phyloP scores from a whole-genome alignment of 208 protist genomes.

The Leishmania martiniquensis region DNA sequence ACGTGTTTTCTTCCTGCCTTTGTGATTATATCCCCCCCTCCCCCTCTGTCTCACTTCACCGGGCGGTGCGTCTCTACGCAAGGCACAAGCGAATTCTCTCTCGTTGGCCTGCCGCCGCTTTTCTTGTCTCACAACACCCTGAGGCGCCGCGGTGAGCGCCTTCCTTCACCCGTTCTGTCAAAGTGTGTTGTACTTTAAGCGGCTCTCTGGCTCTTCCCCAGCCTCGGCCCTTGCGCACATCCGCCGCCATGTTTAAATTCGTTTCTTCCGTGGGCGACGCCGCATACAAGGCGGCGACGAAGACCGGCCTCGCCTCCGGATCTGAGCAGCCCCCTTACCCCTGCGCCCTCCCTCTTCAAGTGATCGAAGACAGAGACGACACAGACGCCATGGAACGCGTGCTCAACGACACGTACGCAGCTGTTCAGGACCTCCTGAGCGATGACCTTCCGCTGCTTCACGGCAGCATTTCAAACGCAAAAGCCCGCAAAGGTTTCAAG shows the following conservation, averaged over 20 bases:
- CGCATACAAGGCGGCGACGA: slow-evolving; percentile 77
- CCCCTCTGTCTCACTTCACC: too few relatives aligned
- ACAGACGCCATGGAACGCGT: slow-evolving; percentile 41
- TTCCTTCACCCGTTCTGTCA: too few relatives aligned
- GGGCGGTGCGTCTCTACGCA: too few relatives aligned
- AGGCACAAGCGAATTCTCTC: too few relatives aligned
- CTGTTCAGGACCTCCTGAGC: slow-evolving; percentile 63
- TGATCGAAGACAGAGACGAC: slow-evolving; percentile 58
- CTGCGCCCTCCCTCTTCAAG: slow-evolving; percentile 75
- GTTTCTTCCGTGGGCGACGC: slow-evolving; percentile 66
- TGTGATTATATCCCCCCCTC: too few relatives aligned
- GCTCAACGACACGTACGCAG: slow-evolving; percentile 55
- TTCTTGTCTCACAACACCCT: too few relatives aligned
- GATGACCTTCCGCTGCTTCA: slow-evolving; percentile 57
- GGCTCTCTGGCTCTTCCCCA: neutral
- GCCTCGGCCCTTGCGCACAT: neutral
- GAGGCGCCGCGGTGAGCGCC: too few relatives aligned
- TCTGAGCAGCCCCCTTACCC: slow-evolving; percentile 84
- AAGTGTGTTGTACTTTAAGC: too few relatives aligned
- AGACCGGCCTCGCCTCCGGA: slow-evolving; percentile 74
- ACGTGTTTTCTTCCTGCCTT: too few relatives aligned
- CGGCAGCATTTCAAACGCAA: slow-evolving; percentile 31
- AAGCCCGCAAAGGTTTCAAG: slow-evolving; percentile 42
- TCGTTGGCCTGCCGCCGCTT: too few relatives aligned
- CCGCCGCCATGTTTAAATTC: slow-evolving; percentile 67